Percentiles rank a stretch among this genome's conserved stretches.
Evolutionary conservation across 768 basidiomycete genomes (phyloP).

Genomic region (Russula olivacea): DNA sequence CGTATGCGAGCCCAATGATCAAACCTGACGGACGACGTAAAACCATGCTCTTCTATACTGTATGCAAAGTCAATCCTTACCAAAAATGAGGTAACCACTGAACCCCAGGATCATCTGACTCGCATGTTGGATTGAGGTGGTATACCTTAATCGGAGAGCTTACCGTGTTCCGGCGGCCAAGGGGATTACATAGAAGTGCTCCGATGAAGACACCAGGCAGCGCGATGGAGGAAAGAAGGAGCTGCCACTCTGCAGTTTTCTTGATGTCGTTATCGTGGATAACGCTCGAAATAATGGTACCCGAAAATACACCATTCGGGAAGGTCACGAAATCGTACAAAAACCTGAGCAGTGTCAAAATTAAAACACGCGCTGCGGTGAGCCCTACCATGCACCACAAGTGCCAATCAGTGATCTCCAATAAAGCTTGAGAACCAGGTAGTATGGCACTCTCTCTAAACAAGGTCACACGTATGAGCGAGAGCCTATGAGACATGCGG

Average conservation of each 20-base stretch:
- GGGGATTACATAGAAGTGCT: conserved; percentile 42
- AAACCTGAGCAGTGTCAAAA: conserved; percentile 40
- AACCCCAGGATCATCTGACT: conserved; percentile 61
- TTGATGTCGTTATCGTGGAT: conserved; percentile 52
- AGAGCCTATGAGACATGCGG: not conserved
- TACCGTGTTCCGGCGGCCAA: conserved; percentile 56
- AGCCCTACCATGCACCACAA: conserved; percentile 58
- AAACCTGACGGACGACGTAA: conserved; percentile 36
- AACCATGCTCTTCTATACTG: conserved; percentile 5
- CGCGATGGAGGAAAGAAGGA: conserved; percentile 56
- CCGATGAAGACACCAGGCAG: conserved; percentile 48
- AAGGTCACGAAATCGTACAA: conserved; percentile 67
- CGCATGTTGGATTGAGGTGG: not conserved
- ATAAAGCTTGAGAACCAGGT: conserved; percentile 53
- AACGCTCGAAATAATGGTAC: conserved; percentile 61
- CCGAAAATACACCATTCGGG: conserved; percentile 66
- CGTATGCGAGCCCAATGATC: conserved; percentile 53
- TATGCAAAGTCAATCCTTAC: conserved; percentile 30
- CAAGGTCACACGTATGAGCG: not conserved
- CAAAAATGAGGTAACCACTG: conserved; percentile 60
- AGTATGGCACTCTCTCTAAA: conserved; percentile 53
- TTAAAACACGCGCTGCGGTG: not conserved
- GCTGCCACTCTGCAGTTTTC: conserved; percentile 60
- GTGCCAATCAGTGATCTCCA: conserved; percentile 68
- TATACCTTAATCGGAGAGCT: conserved; percentile 23